Percentiles rank a stretch among this genome's conserved stretches.
These are phyloP conservation scores for Citrullus colocynthis DNA, from an alignment of 306 rosid genomes.

Conservation along the genomic window DNA sequence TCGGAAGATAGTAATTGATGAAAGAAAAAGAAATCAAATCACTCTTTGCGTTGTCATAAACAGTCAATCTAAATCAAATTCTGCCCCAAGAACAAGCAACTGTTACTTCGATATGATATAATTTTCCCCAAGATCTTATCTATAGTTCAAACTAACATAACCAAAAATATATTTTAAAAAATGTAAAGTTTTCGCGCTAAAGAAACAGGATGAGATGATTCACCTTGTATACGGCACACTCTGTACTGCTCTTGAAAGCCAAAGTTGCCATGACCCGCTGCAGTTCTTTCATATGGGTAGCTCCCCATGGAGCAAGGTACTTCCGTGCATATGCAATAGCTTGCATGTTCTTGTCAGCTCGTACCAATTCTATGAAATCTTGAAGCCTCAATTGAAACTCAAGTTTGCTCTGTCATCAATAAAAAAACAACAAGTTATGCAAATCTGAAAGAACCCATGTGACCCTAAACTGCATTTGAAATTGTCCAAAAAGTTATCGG, in stretches of 20 bases:
- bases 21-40: background rate
- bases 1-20: background rate
- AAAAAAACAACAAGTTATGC: background rate
- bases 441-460: background rate
- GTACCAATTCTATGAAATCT: constrained; percentile 89
- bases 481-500: background rate
- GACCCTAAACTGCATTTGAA: background rate
- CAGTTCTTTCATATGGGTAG: constrained; percentile 77
- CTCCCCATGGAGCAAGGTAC: constrained; percentile 85
- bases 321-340: constrained; percentile 81
- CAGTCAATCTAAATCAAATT: background rate
- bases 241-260: constrained; percentile 77
- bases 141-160: background rate
- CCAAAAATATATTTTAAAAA: background rate
- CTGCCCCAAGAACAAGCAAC: background rate
- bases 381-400: constrained; percentile 96
- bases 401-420: constrained; percentile 62
- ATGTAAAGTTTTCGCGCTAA: background rate
- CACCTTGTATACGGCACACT: constrained; percentile 81
- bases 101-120: background rate
- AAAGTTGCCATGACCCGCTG: constrained; percentile 71
- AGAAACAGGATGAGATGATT: background rate
- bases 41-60: background rate
- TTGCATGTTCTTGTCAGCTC: constrained; percentile 67
- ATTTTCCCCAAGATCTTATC: no score